Percentiles rank a stretch among this genome's conserved stretches.
These are phyloP conservation scores for Alnus rubra DNA, from an alignment of 306 rosid genomes.

Conservation along the genomic window DNA sequence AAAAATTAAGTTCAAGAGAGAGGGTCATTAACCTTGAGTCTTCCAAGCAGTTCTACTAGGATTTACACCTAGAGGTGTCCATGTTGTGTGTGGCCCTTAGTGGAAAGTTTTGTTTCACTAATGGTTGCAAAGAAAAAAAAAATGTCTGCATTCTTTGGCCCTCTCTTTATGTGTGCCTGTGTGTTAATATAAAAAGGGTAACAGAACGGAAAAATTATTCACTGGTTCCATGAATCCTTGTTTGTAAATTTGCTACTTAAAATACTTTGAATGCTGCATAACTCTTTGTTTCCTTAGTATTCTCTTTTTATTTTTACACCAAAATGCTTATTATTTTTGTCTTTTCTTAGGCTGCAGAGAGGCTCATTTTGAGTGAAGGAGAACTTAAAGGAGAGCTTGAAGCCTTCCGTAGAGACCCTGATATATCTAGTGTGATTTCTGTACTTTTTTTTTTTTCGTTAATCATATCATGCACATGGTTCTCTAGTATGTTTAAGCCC, in stretches of 20 bases:
- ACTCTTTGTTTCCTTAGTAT: background rate
- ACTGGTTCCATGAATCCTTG: background rate
- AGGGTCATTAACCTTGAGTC: no score
- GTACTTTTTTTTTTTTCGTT: conserved; percentile 16
- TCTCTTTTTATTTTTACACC: conserved; percentile 6
- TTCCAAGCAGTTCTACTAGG: no score
- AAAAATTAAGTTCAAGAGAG: no score
- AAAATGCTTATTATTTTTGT: conserved; percentile 19
- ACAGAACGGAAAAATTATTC: background rate
- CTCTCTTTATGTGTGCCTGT: no score
- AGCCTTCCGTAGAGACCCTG: conserved; percentile 64
- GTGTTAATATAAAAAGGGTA: background rate
- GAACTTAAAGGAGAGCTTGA: conserved; percentile 73
- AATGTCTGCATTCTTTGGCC: no score
- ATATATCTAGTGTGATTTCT: conserved; percentile 67
- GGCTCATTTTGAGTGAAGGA: conserved; percentile 78
- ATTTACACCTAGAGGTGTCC: no score
- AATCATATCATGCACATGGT: background rate
- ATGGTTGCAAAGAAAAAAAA: background rate
- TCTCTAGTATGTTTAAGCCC: conserved; percentile 7
- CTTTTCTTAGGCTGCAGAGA: conserved; percentile 79
- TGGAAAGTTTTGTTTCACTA: no score
- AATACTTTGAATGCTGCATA: background rate
- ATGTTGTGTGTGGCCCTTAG: no score
- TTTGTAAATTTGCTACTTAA: background rate